Percentiles rank a stretch among this genome's conserved stretches.
Evolutionary conservation across 164 flowering plant genomes (phyloP).

Genomic region (Piper longum): DNA sequence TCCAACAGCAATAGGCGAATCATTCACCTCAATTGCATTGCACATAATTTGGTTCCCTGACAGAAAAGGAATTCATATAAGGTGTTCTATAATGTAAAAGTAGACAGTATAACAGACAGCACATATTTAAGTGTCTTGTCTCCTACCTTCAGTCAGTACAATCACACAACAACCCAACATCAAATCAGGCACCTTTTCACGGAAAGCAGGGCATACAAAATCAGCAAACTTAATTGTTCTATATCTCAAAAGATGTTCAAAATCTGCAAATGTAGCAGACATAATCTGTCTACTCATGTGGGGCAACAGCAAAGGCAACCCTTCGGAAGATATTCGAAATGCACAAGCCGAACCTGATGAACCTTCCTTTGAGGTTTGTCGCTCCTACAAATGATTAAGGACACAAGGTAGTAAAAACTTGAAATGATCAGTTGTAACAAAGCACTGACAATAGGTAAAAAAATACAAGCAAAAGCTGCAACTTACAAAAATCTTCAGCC

Average conservation of each 20-base stretch:
- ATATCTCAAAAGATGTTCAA: constrained; percentile 79
- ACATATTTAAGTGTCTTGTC: background rate
- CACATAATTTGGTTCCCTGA: constrained; percentile 1
- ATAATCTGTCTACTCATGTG: constrained; percentile 72
- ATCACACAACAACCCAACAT: constrained; percentile 69
- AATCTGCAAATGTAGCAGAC: constrained; percentile 43
- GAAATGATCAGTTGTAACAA: background rate
- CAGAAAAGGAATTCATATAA: background rate
- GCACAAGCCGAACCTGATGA: constrained; percentile 30
- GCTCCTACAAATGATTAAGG: constrained; percentile 32
- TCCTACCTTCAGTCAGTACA: constrained; percentile 56
- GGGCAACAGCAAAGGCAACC: constrained; percentile 87
- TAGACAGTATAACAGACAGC: background rate
- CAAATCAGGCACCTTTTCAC: constrained; percentile 54
- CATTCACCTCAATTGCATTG: constrained; percentile 24
- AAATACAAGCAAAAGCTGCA: background rate
- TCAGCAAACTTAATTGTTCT: constrained; percentile 62
- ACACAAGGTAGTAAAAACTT: background rate
- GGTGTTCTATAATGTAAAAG: background rate
- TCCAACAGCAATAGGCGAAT: constrained; percentile 71
- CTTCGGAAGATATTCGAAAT: constrained; percentile 92
- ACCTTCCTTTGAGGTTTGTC: constrained; percentile 75
- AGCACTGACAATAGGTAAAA: background rate
- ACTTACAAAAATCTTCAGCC: constrained; percentile 96
- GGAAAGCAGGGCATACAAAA: constrained; percentile 59